Percentiles rank a stretch among this genome's conserved stretches.
Evolutionary conservation across 768 basidiomycete species (phyloP).

Genomic region (Lentinula lateritia): DNA sequence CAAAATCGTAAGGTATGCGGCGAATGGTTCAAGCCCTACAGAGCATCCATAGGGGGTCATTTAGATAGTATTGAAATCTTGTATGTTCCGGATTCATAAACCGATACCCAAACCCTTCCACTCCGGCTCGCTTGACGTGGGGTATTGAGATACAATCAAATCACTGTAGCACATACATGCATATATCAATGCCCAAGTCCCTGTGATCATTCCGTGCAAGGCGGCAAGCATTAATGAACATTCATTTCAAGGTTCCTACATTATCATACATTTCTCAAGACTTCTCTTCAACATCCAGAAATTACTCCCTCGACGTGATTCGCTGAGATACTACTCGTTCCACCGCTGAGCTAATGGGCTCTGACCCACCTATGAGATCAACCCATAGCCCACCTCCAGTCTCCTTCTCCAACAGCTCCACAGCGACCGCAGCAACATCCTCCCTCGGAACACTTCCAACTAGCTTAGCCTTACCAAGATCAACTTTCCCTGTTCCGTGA

Average conservation of each 20-base stretch:
- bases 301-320: constrained; percentile 5
- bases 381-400: constrained; percentile 4
- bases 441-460: constrained; percentile 1
- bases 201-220: too few relatives aligned
- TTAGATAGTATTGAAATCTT: constrained; percentile 11
- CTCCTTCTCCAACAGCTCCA: constrained; percentile 3
- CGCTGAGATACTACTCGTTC: constrained; percentile 1
- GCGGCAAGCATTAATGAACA: too few relatives aligned
- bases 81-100: constrained; percentile 41
- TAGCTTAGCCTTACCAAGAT: not conserved
- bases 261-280: not conserved
- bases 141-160: too few relatives aligned
- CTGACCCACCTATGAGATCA: not conserved
- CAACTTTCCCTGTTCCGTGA: not conserved
- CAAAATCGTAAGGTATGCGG: too few relatives aligned
- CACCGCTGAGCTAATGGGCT: not conserved
- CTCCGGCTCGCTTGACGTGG: too few relatives aligned
- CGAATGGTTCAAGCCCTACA: too few relatives aligned
- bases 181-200: too few relatives aligned
- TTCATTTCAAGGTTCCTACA: too few relatives aligned
- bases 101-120: too few relatives aligned
- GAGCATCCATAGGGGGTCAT: too few relatives aligned
- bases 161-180: too few relatives aligned
- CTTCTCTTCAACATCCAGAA: not conserved
- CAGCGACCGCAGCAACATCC: constrained; percentile 5